These are phyloP conservation scores for Ogataea glucozyma DNA, from an alignment of 805 yeast species.

Conservation along the genomic window DNA sequence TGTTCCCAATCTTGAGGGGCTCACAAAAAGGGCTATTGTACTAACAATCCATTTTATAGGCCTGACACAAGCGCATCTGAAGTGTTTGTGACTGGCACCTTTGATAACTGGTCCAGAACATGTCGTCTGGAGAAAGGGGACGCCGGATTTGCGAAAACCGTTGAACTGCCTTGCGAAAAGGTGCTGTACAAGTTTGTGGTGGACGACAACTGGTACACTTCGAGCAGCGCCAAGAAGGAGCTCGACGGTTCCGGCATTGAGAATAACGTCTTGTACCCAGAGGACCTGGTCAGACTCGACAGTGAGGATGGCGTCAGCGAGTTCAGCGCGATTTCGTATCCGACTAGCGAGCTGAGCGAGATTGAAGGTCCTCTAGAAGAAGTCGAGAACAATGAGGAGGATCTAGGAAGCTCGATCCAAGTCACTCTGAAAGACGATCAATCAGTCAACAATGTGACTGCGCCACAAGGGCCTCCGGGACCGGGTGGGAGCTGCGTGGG, in stretches of 20 bases:
- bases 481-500: constrained; percentile 1
- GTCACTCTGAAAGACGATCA: constrained; percentile 30
- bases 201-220: constrained; percentile 55
- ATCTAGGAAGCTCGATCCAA: constrained; percentile 29
- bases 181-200: constrained; percentile 58
- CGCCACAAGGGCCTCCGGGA: constrained; percentile 1
- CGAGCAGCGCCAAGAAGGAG: constrained; percentile 40
- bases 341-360: constrained; percentile 19
- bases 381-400: constrained; percentile 21
- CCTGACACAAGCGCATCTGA: constrained; percentile 30
- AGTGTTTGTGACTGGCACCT: constrained; percentile 63
- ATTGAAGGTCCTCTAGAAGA: constrained; percentile 11
- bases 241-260: constrained; percentile 47
- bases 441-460: constrained; percentile 18
- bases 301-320: constrained; percentile 32
- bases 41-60: constrained; percentile 25
- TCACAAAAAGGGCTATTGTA: background rate
- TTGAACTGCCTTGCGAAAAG: constrained; percentile 42
- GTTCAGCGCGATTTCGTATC: constrained; percentile 36
- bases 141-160: constrained; percentile 42
- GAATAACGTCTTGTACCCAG: constrained; percentile 49
- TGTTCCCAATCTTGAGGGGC: background rate
- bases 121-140: constrained; percentile 43
- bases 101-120: constrained; percentile 56
- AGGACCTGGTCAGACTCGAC: constrained; percentile 25